Conservation (phyloP, 2,329 filamentous ascomycete species). For the Penicillium palitans region DNA sequence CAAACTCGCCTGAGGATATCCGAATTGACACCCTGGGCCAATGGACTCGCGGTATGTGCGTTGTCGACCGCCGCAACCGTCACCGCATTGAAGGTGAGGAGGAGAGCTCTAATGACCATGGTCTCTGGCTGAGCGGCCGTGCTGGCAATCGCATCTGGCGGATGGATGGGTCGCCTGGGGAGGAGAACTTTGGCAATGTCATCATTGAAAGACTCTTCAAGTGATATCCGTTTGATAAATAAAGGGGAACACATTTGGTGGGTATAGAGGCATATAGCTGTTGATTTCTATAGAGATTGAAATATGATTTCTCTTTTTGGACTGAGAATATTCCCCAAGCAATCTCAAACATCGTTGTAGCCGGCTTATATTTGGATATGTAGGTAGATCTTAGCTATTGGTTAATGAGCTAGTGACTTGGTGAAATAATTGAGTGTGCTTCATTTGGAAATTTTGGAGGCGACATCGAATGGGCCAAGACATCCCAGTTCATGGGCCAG, state of each 20-base stretch:
- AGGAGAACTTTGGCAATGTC: constrained; percentile 64
- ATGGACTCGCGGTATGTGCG: constrained; percentile 91
- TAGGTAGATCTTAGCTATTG: not conserved
- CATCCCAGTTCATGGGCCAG: no score
- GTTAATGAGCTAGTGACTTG: not conserved
- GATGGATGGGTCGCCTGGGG: constrained; percentile 68
- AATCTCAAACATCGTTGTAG: not conserved
- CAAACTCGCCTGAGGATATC: constrained; percentile 70
- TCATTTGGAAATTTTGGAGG: no score
- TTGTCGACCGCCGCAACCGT: constrained; percentile 69
- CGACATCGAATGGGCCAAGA: no score
- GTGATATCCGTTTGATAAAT: constrained; percentile 3
- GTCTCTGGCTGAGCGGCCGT: constrained; percentile 70
- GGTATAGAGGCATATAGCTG: not conserved
- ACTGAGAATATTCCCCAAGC: not conserved
- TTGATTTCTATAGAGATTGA: not conserved
- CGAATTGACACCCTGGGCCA: constrained; percentile 86
- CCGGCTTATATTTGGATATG: not conserved
- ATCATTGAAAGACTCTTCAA: constrained; percentile 66
- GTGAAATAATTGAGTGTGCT: no score
- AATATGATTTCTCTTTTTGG: not conserved
- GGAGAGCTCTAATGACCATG: constrained; percentile 67
- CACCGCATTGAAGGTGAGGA: constrained; percentile 49
- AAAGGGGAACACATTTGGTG: not conserved
- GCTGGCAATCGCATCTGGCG: constrained; percentile 80